Percentiles rank a stretch among this genome's conserved stretches.
These are phyloP conservation scores for Malus hybrid DNA, from an alignment of 331 rosid species.

Conservation along the genomic window DNA sequence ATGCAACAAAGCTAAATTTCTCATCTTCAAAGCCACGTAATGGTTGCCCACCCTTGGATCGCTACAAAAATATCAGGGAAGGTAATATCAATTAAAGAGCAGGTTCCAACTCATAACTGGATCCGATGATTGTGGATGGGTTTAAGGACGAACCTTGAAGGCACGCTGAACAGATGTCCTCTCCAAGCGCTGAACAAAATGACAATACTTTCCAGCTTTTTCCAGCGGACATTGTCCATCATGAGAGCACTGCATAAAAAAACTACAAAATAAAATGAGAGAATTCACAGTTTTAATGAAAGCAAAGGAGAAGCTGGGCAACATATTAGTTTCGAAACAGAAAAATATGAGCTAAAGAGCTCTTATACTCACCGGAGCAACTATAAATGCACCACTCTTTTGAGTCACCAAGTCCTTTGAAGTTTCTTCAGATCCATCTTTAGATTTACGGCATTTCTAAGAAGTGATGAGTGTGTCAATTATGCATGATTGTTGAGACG, in stretches of 20 bases:
- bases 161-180: slow-evolving; percentile 84
- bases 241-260: slow-evolving; percentile 71
- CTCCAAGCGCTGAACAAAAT: slow-evolving; percentile 90
- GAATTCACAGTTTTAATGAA: neutral
- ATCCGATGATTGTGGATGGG: neutral
- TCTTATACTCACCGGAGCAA: slow-evolving; percentile 77
- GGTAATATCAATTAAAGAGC: neutral
- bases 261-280: slow-evolving; percentile 5
- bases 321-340: neutral
- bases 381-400: slow-evolving; percentile 61
- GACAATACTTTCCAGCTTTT: slow-evolving; percentile 69
- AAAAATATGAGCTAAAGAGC: neutral
- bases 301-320: neutral
- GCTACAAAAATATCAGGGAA: slow-evolving; percentile 34
- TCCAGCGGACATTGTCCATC: slow-evolving; percentile 86
- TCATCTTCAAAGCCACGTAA: slow-evolving; percentile 95
- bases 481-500: slow-evolving; percentile 3
- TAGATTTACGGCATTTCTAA: slow-evolving; percentile 60
- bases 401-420: slow-evolving; percentile 58
- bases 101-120: neutral
- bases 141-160: slow-evolving; percentile 57
- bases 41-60: slow-evolving; percentile 64
- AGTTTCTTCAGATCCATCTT: slow-evolving; percentile 28
- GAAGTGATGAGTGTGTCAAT: slow-evolving; percentile 6
- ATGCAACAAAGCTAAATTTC: slow-evolving; percentile 71